A percentile compares a stretch with the other conserved stretches of the same genome.
Conservation (phyloP, 2,329 filamentous ascomycete genomes). For the Colletotrichum tropicale region DNA sequence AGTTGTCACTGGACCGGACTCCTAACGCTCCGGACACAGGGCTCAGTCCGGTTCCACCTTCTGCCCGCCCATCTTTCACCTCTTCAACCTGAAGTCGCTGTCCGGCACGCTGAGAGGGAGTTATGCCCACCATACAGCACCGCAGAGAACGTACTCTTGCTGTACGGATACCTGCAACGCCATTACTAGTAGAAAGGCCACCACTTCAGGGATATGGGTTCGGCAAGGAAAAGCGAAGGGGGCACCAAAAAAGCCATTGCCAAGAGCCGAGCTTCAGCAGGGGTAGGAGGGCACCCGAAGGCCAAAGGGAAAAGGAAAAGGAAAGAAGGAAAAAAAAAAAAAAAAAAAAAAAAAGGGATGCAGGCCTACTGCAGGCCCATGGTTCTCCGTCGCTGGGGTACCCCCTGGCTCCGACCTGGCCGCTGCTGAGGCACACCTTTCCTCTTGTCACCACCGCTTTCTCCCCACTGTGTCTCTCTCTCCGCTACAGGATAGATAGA, state of each 20-base stretch:
- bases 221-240: neutral
- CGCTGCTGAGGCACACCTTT: conserved; percentile 10
- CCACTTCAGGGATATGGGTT: neutral
- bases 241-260: neutral
- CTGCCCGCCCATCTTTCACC: neutral
- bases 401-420: neutral
- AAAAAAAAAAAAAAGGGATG: conserved; percentile 5
- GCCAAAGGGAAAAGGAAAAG: neutral
- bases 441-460: neutral
- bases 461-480: neutral
- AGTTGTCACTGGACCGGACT: neutral
- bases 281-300: conserved; percentile 6
- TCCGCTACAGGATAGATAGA: neutral
- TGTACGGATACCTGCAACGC: neutral
- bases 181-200: neutral
- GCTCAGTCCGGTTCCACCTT: neutral
- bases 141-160: neutral
- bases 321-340: conserved; percentile 2
- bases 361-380: conserved; percentile 10
- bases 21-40: neutral
- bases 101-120: neutral
- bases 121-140: neutral
- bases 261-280: conserved; percentile 2
- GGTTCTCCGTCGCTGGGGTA: neutral
- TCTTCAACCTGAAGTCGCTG: neutral